phyloP scores from a whole-genome alignment of 208 protist species.

The Leptomonas seymouri region DNA sequence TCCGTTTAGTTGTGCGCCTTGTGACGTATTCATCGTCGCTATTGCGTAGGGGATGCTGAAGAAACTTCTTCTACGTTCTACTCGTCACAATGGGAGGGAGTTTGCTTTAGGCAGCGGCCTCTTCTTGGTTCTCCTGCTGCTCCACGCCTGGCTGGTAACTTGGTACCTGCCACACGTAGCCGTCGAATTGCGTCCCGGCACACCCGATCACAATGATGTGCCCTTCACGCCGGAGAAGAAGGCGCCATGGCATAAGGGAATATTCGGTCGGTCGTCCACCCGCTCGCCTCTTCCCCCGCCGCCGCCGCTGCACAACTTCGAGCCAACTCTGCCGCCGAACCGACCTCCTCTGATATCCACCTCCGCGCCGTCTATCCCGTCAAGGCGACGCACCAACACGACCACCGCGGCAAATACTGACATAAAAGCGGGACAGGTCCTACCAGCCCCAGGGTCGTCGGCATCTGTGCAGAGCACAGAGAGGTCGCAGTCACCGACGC shows the following conservation, averaged over 20 bases:
- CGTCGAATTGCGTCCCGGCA: not conserved
- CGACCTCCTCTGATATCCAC: constrained; percentile 25
- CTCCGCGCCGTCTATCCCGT: constrained; percentile 15
- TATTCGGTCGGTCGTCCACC: not conserved
- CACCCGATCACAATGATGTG: constrained; percentile 8
- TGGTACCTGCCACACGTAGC: not conserved
- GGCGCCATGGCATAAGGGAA: not conserved
- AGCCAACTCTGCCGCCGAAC: constrained; percentile 24
- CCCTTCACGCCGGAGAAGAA: not conserved
- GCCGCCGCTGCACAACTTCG: constrained; percentile 37
- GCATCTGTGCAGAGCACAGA: not conserved
- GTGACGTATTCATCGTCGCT: too few species aligned
- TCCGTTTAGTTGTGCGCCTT: too few species aligned
- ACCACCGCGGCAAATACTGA: too few species aligned
- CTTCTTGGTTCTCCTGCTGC: not conserved
- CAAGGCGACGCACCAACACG: not conserved
- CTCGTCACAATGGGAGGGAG: constrained; percentile 10
- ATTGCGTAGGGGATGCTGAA: not conserved
- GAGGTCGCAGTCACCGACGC: not conserved
- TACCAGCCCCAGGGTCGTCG: not conserved
- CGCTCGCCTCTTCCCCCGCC: constrained; percentile 8
- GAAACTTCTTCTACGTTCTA: not conserved
- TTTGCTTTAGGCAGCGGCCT: not conserved
- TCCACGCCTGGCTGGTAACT: not conserved
- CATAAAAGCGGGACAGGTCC: not conserved